A percentile compares a stretch with the other conserved stretches of the same genome.
phyloP scores from a whole-genome alignment of 495 filamentous ascomycete species.

The Lichina pygmaea region DNA sequence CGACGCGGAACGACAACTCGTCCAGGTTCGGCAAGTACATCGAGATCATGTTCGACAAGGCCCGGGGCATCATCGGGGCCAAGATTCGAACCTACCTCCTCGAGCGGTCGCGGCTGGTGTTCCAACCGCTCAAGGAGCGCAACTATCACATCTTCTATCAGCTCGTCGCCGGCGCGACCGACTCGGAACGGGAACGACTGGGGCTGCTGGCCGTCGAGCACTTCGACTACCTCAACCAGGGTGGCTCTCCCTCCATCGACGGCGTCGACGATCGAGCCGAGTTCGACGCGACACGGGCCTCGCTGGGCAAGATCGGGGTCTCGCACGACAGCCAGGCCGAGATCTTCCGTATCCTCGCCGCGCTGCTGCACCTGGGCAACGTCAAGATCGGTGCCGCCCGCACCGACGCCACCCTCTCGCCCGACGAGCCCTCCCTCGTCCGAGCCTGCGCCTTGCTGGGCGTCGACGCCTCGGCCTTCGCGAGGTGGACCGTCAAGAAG shows the following conservation, averaged over 20 bases:
- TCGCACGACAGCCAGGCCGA: constrained; percentile 40
- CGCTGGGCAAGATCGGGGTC: constrained; percentile 73
- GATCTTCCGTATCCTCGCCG: constrained; percentile 79
- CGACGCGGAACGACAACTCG: constrained; percentile 95
- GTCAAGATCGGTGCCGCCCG: constrained; percentile 78
- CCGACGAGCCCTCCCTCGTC: constrained; percentile 55
- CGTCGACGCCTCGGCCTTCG: constrained; percentile 66
- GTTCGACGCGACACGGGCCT: constrained; percentile 65
- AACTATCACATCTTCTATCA: constrained; percentile 99
- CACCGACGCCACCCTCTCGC: constrained; percentile 59
- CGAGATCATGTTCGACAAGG: constrained; percentile 94
- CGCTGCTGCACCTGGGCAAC: constrained; percentile 85
- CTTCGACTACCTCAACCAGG: constrained; percentile 91
- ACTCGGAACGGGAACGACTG: constrained; percentile 53
- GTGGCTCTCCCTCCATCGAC: constrained; percentile 69
- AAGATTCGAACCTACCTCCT: constrained; percentile 90
- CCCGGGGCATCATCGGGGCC: constrained; percentile 89
- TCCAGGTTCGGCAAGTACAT: constrained; percentile 99
- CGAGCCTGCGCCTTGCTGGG: constrained; percentile 70
- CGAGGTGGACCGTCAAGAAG: constrained; percentile 98
- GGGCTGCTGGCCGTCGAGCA: constrained; percentile 59
- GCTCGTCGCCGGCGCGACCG: constrained; percentile 77
- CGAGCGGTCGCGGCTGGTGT: constrained; percentile 90
- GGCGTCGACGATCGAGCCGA: constrained; percentile 91
- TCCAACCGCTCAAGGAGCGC: constrained; percentile 87